A percentile compares a stretch with the other conserved stretches of the same genome.
phyloP scores from a whole-genome alignment of 108 stramenopile species.

The Phaeodactylum tricornutum region DNA sequence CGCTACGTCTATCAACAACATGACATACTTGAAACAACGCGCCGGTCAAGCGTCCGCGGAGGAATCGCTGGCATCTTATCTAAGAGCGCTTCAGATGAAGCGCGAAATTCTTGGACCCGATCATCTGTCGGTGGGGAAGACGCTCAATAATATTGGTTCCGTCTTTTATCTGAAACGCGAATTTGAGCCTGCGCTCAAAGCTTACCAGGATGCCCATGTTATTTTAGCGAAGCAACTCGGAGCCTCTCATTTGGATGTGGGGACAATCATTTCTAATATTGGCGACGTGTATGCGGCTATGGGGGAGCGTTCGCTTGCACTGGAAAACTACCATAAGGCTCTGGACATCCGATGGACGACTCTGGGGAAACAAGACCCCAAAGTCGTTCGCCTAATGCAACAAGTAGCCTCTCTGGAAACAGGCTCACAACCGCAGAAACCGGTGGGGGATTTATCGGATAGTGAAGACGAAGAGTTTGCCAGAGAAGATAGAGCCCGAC shows the following conservation, averaged over 20 bases:
- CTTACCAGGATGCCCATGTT: slow-evolving; percentile 41
- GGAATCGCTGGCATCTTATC: slow-evolving; percentile 52
- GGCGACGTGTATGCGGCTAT: slow-evolving; percentile 44
- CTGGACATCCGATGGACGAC: slow-evolving; percentile 5
- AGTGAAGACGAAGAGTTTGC: slow-evolving; percentile 9
- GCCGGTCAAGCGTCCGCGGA: slow-evolving; percentile 36
- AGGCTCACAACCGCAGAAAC: slow-evolving; percentile 11
- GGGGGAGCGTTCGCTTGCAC: slow-evolving; percentile 1
- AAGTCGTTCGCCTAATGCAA: slow-evolving; percentile 38
- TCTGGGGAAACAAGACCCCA: slow-evolving; percentile 19
- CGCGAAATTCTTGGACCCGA: slow-evolving; percentile 45
- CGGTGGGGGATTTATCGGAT: slow-evolving; percentile 15
- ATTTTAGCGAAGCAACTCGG: slow-evolving; percentile 41
- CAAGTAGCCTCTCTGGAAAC: slow-evolving; percentile 46
- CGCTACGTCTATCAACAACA: slow-evolving; percentile 61
- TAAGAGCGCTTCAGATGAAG: slow-evolving; percentile 42
- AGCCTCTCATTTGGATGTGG: slow-evolving; percentile 43
- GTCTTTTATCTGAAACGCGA: slow-evolving; percentile 50
- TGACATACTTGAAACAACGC: slow-evolving; percentile 45
- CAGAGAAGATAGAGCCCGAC: slow-evolving; percentile 1
- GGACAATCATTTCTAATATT: slow-evolving; percentile 60
- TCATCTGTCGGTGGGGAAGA: slow-evolving; percentile 57
- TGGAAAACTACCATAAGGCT: slow-evolving; percentile 6
- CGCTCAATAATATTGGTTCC: slow-evolving; percentile 63
- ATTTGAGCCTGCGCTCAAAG: slow-evolving; percentile 34